These are phyloP conservation scores for Caulochytrium protostelioides DNA, from an alignment of 371 early-diverging fungal species.

Conservation along the genomic window DNA sequence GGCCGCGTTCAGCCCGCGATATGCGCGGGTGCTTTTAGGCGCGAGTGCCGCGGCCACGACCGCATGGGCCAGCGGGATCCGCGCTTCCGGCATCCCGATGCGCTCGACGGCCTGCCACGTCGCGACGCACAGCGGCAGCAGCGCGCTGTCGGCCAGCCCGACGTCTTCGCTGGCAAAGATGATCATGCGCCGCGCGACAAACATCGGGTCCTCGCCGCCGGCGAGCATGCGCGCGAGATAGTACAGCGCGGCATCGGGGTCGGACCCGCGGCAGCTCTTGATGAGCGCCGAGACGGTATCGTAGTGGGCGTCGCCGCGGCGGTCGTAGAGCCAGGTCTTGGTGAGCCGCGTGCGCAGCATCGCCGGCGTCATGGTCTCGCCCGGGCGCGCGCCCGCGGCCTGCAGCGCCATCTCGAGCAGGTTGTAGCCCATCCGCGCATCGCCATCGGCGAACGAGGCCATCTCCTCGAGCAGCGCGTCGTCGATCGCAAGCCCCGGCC, in stretches of 20 bases:
- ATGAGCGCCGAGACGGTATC: slow-evolving; percentile 69
- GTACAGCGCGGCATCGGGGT: slow-evolving; percentile 36
- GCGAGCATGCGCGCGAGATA: slow-evolving; percentile 76
- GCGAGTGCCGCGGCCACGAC: slow-evolving; percentile 46
- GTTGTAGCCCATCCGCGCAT: slow-evolving; percentile 48
- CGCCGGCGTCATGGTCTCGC: slow-evolving; percentile 14
- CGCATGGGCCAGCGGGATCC: slow-evolving; percentile 55
- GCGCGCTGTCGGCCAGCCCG: slow-evolving; percentile 58
- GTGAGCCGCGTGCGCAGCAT: too few relatives aligned
- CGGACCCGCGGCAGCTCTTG: slow-evolving; percentile 22
- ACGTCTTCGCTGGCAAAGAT: slow-evolving; percentile 73
- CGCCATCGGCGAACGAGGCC: slow-evolving; percentile 41
- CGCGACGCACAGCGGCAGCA: slow-evolving; percentile 48
- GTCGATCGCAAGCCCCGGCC: slow-evolving; percentile 12
- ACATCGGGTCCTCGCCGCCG: slow-evolving; percentile 74
- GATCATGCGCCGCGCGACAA: slow-evolving; percentile 46
- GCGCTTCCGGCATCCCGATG: slow-evolving; percentile 82
- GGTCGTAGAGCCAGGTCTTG: slow-evolving; percentile 53
- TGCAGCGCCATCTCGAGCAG: slow-evolving; percentile 39
- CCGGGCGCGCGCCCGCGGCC: background rate
- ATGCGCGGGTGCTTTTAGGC: slow-evolving; percentile 31
- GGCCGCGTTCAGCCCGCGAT: slow-evolving; percentile 26
- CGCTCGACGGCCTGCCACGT: slow-evolving; percentile 59
- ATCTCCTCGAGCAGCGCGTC: slow-evolving; percentile 30
- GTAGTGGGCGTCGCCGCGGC: slow-evolving; percentile 70